phyloP scores from a whole-genome alignment of 257 asterid genomes.

The Solanum chiquidenum region DNA sequence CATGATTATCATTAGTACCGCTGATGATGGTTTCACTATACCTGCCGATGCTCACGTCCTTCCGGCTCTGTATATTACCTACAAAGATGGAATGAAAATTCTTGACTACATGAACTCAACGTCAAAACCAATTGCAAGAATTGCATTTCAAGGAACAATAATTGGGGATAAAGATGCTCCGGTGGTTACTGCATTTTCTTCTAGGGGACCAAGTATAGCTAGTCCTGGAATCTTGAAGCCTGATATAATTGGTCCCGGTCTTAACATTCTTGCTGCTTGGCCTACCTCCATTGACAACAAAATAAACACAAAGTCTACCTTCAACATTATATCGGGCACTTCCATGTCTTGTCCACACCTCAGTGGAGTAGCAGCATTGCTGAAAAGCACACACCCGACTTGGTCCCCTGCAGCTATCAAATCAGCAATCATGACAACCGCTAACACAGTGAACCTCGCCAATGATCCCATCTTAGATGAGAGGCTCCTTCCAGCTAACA shows the following conservation, averaged over 20 bases:
- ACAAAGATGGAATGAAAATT: background rate
- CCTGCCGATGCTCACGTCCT: background rate
- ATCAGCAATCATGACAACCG: constrained; percentile 53
- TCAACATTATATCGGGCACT: background rate
- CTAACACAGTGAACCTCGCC: constrained; percentile 16
- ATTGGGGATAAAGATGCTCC: background rate
- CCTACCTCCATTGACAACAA: background rate
- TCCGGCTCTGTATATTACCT: background rate
- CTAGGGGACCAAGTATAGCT: background rate
- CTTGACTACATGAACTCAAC: background rate
- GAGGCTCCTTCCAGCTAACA: constrained; percentile 10
- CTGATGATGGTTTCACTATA: background rate
- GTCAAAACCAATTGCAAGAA: background rate
- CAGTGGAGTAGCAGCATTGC: background rate
- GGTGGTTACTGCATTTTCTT: background rate
- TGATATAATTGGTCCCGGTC: background rate
- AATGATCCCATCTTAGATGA: constrained; percentile 22
- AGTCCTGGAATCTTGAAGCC: background rate
- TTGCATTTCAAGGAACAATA: background rate
- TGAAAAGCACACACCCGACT: background rate
- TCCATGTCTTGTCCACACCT: background rate
- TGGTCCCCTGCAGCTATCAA: constrained; percentile 31
- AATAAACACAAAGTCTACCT: background rate
- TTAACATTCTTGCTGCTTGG: background rate
- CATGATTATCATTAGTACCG: background rate